Evolutionary conservation across 192 early-diverging fungal genomes (phyloP), one percentile per base, ranked within the genome.

Genomic region (Linderina pennispora): DNA sequence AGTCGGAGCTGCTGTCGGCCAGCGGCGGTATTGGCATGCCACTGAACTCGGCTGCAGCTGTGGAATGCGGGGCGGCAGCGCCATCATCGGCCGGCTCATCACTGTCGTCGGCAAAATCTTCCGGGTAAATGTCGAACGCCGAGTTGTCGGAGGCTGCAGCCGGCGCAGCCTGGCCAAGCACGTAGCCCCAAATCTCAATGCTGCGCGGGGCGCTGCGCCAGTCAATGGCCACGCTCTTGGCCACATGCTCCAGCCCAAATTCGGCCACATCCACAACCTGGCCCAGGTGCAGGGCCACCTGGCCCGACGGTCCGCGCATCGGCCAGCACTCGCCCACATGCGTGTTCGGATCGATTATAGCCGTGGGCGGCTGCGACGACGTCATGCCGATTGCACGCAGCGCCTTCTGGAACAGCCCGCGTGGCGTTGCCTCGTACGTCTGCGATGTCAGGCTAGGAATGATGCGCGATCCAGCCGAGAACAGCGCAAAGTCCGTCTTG

Each of bases 301-400:
- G 76, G 0, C 87, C 87, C 9, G 58, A 23, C 22, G 62, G 55
- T 8, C 85, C 84, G 2, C 49, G 54, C 78, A 89, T 85, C 0
- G 82, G 74, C 87, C 87, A 89, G 54, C 87, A 89, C 53, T 84
- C 75, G 22, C 87, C 87, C 8, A 83, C 63, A 21, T 80, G 67
- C 15, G 73, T 71, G 23, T 63, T 48, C 0, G 71, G 64, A 20
- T 78, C 62, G 18, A 77, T 54, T 18, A 68, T 45, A 2, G 62
- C 50, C 8, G 62, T 9, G 6, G 74, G 74, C 20, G 63, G 60
- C 17, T 74, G 55, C 9, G 62, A 65, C 40, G 50, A 61, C 13
- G 62, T 31, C 50, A 58, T 52, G 8, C 69, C 69, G 36, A 66
- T 17, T 1, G 42, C 43, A 22, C 50, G 48, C 42, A 58, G 59